Evolutionary conservation across 208 protist genomes (phyloP).

Genomic region (Polymyxa betae): DNA sequence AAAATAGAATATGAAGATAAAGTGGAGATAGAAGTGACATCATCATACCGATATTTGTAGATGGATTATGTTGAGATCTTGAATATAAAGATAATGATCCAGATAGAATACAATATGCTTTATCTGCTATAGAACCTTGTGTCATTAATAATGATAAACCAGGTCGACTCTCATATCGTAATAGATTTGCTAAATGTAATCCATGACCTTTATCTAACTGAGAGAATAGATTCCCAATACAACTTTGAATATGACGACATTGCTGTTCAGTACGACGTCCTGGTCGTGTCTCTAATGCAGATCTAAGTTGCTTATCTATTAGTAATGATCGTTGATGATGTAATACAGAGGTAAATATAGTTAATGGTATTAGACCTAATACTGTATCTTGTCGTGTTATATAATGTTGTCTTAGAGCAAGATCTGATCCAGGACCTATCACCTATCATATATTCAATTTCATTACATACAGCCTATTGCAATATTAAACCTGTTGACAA

Average conservation of each 20-base stretch:
- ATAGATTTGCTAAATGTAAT: background rate
- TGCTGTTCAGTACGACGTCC: background rate
- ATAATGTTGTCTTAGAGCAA: no score
- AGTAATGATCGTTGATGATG: no score
- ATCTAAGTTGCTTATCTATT: no score
- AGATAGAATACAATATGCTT: background rate
- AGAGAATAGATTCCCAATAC: background rate
- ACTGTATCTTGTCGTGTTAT: no score
- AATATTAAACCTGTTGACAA: no score
- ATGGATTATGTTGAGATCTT: background rate
- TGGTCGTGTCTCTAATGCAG: background rate
- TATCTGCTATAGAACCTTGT: background rate
- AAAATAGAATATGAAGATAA: background rate
- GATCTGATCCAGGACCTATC: no score
- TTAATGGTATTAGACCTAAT: no score
- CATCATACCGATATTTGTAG: background rate
- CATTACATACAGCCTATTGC: no score
- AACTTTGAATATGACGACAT: background rate
- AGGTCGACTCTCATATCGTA: background rate
- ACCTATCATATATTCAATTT: no score
- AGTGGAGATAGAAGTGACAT: background rate
- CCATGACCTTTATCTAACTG: background rate
- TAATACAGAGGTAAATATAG: no score
- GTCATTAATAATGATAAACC: background rate
- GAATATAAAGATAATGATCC: background rate